Evolutionary conservation across 2,329 filamentous ascomycete genomes (phyloP), one percentile per base, ranked within the genome.

Genomic region (Pseudocercospora crystallina): DNA sequence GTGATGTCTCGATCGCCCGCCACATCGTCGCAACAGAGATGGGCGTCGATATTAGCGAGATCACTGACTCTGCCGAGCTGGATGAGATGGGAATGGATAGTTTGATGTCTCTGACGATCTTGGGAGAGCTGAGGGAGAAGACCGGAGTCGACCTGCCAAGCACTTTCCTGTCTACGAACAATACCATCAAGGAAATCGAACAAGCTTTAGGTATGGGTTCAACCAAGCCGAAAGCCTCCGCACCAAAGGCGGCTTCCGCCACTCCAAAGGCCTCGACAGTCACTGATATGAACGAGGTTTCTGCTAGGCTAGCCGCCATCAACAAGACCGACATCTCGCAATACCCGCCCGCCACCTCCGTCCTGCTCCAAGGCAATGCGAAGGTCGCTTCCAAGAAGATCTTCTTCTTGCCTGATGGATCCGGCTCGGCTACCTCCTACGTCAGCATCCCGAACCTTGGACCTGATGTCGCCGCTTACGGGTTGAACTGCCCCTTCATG

Each of bases 401-500:
- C 59, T 79, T 78, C 66, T 71, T 78, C 58, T 58, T 79, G 29
- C 76, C 76, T 43, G 76, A 79, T 70, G 78, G 68, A 56, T 81
- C 73, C 56, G 78, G 84, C 71, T 65, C 80, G 47, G 83, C 84
- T 9, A 86, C 84, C n/a, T 86, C 82, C 1, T 87, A 87, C 71
- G 80, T 80, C 49, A 77, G 77, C 60, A 81, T 83, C 40, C 74
- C 79, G 38, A 78, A 80, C 56, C 73, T 80, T 42, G 75, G 74
- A 26, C 65, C 72, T n/a, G 73, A 78, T 54, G 69, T 78, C 58
- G 73, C 71, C 42, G 75, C 78, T 9, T 79, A 74, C 59, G 77
- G 77, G 47, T 69, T 88, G 58, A 87, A 87, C 69, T 87, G 82
- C 42, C 85, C 85, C 4, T 88, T 84, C 72, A 84, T 87, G 81